Evolutionary conservation across 148 eudicot genomes (phyloP), one percentile per base, ranked within the genome.

Genomic region (Euryodendron excelsum): DNA sequence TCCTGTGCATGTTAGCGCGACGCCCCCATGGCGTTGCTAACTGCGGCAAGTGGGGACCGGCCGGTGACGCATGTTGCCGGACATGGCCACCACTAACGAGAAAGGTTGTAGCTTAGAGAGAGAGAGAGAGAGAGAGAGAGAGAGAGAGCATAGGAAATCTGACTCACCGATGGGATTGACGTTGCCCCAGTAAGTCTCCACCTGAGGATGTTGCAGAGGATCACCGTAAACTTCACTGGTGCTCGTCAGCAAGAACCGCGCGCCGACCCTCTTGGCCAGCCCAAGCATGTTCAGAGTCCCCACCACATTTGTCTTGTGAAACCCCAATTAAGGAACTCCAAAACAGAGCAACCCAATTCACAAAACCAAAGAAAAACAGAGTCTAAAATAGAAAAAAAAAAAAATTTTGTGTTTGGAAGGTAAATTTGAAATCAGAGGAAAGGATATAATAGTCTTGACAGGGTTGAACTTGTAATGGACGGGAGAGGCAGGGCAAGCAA

Each of bases 211-310:
- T 74, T 95, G 91, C 79, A 95, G 82, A 7, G 99, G 99, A 66
- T 95, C 99, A 63, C 99, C 99, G 80, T 95, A 95, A n/a, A 95
- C 99, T 86, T 95, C 99, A 76, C 99, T 95, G 75, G 99, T 95
- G 87, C 99, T 95, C 55, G 99, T 95, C 50, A 95, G 89, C 85
- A 95, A 73, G 64, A 95, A 95, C 82, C 97, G 81, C 28, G 99
- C 99, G 17, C 99, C 99, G 13, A 95, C 92, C 67, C 99, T 88
- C 86, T 95, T 95, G 21, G 98, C 98, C 85, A 95, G 82, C 34
- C 98, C 98, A 4, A 95, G 80, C 98, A 95, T 95, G 89, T 95
- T 95, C 83, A 95, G 77, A 3, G 99, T 95, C 50, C 99, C 99
- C 74, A 95, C 99, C 85, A 95, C 99, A 90, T 95, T 95, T 31